Evolutionary conservation across 2,329 filamentous ascomycete species (phyloP), one percentile per base, ranked within the genome.

Genomic region (Xylariaceae sp.): DNA sequence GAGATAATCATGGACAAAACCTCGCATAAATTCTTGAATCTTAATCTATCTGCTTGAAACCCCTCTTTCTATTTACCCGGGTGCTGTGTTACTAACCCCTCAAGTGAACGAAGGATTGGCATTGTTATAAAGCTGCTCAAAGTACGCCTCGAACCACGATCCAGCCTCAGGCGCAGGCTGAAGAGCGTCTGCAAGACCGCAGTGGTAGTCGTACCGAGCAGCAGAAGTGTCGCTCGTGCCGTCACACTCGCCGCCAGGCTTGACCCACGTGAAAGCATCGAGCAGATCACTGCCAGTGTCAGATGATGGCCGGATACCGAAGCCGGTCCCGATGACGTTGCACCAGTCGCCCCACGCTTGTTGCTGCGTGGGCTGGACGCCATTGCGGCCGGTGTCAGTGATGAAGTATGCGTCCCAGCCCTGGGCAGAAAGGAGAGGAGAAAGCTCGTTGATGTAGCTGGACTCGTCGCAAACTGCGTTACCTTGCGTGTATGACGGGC

Each of bases 91-190:
- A n/a, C n/a, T n/a, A n/a, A n/a, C n/a, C 14, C 1, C 45, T 55
- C 50, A 63, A 31, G 43, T 28, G 59, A 81, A 80, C 12, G 77
- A 63, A n/a, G 80, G 80, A 63, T 80, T 78, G 49, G 80, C 78
- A 57, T 82, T 82, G 49, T 70, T 73, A 50, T 82, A 72, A 1
- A 83, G 70, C 67, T 80, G 77, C 66, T 75, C 78, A 58, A 83
- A 82, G 70, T 83, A 83, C 14, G 74, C 77, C 68, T 83, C 71
- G 69, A 87, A 87, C 86, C 86, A 90, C 9, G 75, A 71, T 31
- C 87, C 86, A 10, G 87, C 86, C 69, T 89, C 83, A 31, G 86
- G 86, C 1, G 86, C 84, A 2, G 86, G 86, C 67, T 81, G 67
- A 39, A 87, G 71, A 1, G 84, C 71, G 59, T 79, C 76, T 1